Conservation (phyloP, 257 asterid species). For the Leonotis leonurus region DNA sequence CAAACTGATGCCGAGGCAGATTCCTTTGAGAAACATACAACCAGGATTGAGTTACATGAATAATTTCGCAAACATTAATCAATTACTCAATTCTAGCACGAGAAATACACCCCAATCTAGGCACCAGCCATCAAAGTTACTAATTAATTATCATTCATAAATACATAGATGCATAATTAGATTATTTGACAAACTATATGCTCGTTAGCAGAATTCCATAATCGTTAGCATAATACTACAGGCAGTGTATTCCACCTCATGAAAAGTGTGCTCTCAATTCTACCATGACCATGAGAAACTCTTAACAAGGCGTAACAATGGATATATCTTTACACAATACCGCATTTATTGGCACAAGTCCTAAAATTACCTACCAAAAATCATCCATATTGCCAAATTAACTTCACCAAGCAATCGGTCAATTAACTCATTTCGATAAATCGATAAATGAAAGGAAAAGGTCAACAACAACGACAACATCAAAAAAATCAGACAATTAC, state of each 20-base stretch:
- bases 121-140: background rate
- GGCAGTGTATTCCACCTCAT: background rate
- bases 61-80: background rate
- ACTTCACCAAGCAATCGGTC: background rate
- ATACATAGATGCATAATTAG: background rate
- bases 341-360: background rate
- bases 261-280: background rate
- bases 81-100: background rate
- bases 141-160: background rate
- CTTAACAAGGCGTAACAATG: background rate
- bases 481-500: constrained; percentile 23
- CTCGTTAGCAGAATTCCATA: too few relatives aligned
- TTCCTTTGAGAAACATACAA: constrained; percentile 36
- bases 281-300: background rate
- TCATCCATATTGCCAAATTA: background rate
- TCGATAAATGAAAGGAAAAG: background rate
- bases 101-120: background rate
- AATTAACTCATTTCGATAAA: background rate
- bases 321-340: background rate
- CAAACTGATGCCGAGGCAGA: constrained; percentile 95
- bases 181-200: background rate
- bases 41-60: background rate
- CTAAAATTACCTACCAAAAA: background rate
- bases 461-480: background rate
- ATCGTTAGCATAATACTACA: background rate